Base-by-base conservation (phyloP, 805 yeast genomes). In the Starmerella vaccinii region DNA sequence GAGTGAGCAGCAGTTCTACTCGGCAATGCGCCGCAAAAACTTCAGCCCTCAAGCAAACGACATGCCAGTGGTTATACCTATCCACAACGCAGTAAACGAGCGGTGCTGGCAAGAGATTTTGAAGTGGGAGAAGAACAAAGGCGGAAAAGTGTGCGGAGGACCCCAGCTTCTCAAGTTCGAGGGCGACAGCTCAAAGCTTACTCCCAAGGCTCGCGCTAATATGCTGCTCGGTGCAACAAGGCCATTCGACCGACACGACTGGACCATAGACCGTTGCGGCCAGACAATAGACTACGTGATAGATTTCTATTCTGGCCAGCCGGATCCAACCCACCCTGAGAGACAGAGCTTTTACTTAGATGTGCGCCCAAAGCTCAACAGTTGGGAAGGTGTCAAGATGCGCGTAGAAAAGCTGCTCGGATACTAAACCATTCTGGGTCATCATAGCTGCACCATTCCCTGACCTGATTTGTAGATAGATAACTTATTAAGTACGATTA, bases 191-290 rank as follows among this genome's bases (percentile, higher is more conserved):
- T 77, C 79, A 56, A 83, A 84, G 59, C 61, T 87, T 37, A 87
- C 97, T 0, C 98, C 98, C 5, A 74, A 92, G 59, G 97, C 97
- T 0, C 74, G 85, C 54, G 71, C 83, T 53, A 76, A 81, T 52
- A 66, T 76, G 47, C 62, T 79, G 34, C 60, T 85, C 47, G 95
- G 95, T 0, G 73, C 76, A 51, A 80, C 78, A 46, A 76, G 76
- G 54, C 98, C 98, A 0, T 90, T 90, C 68, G 98, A 90, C 67
- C 76, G 98, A 60, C 98, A 90, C 64, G 98, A 90, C 67, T 90
- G 98, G 98, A 72, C 76, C 6, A 75, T 90, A 10, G 80, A 84
- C 60, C 71, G 97, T 49, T 86, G 96, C 65, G 97, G 97, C 3
- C 75, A 70, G 21, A 74, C 76, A 46, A 75, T 90, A 19, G 96